Conservation (phyloP, 1,139 yeast genomes). For the Scheffersomyces titani region DNA sequence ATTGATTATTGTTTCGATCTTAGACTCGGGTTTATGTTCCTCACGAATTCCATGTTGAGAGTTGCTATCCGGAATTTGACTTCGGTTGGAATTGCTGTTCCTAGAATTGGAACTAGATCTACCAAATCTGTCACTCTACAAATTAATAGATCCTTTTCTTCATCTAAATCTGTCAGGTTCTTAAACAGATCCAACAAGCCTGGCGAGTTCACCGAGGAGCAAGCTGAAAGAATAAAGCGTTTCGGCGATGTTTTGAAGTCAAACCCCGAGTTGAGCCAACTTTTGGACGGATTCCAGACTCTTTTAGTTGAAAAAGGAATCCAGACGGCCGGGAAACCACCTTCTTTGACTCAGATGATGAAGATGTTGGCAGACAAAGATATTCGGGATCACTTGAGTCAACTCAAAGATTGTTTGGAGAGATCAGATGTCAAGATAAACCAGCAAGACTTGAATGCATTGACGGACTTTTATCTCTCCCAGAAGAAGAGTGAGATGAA, state of each 20-base stretch:
- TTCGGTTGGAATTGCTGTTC: neutral
- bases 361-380: conserved; percentile 40
- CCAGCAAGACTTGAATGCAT: conserved; percentile 36
- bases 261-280: conserved; percentile 28
- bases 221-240: conserved; percentile 12
- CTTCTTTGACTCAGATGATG: conserved; percentile 39
- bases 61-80: neutral
- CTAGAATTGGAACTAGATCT: neutral
- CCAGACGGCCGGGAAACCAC: conserved; percentile 29
- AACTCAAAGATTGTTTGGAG: conserved; percentile 34
- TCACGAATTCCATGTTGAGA: neutral
- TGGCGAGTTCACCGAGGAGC: conserved; percentile 7
- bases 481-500: conserved; percentile 13
- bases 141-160: neutral
- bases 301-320: conserved; percentile 37
- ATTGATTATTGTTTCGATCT: neutral
- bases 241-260: conserved; percentile 13
- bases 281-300: conserved; percentile 33
- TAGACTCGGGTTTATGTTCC: neutral
- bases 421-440: conserved; percentile 31
- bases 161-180: neutral
- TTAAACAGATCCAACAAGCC: neutral
- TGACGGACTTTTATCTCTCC: conserved; percentile 19
- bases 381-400: conserved; percentile 30
- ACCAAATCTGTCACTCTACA: neutral